Base-by-base conservation (phyloP, 805 yeast genomes). In the Starmerella geochares region DNA sequence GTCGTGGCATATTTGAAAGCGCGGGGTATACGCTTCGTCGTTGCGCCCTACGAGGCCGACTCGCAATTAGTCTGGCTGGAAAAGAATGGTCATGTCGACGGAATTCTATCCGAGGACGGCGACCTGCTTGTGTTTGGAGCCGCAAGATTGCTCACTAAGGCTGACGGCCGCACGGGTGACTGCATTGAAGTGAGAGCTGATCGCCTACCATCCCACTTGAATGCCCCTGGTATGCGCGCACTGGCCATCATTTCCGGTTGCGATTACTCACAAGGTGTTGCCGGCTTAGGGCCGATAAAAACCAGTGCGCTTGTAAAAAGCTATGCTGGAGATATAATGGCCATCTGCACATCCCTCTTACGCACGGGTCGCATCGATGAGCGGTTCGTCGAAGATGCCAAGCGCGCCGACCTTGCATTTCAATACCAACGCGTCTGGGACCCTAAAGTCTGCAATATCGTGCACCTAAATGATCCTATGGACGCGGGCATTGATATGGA, bases 21-120 rank as follows among this genome's bases (percentile, higher is more conserved):
- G 13, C 70, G 74, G 41, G 65, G 67, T 1, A 78, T 92, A 44
- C 75, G 72, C 52, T 90, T 77, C 59, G 76, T 92, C 7, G 98
- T 92, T 8, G 97, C 99, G 0, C 99, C 99, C 0, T 92, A 86
- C 63, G 99, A 92, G 67, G 98, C 98, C 0, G 99, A 92, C 64
- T 83, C 98, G 0, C 98, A 92, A 65, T 78, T 92, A 83, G 97
- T 88, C 9, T 86, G 80, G 60, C 71, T 92, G 38, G 97, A 90
- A 62, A 76, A 78, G 51, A 55, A 67, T 0, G 90, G 90, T 0
- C 47, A 78, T 0, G 90, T 86, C 5, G 82, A 86, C 54, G 97
- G 90, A 0, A 84, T 92, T 4, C 72, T 92, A 8, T 81, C 95
- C 37, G 99, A 92, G 62, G 99, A 92, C 63, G 87, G 96, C 0